Evolutionary conservation across 306 rosid species (phyloP), one percentile per base, ranked within the genome.

Genomic region (Lagenaria siceraria): DNA sequence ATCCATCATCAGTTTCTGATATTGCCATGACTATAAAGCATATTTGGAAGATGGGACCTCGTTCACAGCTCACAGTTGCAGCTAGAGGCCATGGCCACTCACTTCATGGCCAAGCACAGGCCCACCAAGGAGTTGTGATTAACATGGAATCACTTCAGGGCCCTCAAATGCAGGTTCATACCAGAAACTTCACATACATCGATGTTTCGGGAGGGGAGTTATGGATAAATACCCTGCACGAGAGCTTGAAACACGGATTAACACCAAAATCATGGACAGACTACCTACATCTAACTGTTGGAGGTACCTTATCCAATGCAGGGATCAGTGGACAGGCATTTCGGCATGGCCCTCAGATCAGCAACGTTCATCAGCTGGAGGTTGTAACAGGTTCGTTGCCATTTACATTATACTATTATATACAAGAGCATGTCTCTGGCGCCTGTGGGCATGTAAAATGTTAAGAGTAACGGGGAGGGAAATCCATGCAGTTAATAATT

Each of bases 71-170:
- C 54, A 92, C 90, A 11, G 88, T 92, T 72, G 98, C 96, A 25
- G 98, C 98, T 7, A 81, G 98, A 87, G 99, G 99, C 74, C 99
- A 96, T 66, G 99, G 98, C 14, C 99, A 96, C 92, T 92, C 99
- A 18, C 92, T 96, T 75, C 91, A 82, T 15, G 99, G 99, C 51
- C 98, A 96, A 80, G 81, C 99, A 40, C 98, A 96, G 80, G 83
- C 96, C 75, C 91, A 84, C 73, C 79, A 79, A 56, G 99, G 99
- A 83, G 76, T 96, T 65, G 97, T 96, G 74, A 84, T 96, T 81
- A 90, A 78, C 76, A 96, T 96, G 98, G 93, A 90, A 84, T 88
- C 97, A 33, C 91, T 96, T 52, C 84, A 80, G 74, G 58, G 49
- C 74, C 80, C 76, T 14, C 78, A 78, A 86, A 92, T 92, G 91